Evolutionary conservation across 2,329 filamentous ascomycete species (phyloP).

Genomic region (Fusarium sp.): DNA sequence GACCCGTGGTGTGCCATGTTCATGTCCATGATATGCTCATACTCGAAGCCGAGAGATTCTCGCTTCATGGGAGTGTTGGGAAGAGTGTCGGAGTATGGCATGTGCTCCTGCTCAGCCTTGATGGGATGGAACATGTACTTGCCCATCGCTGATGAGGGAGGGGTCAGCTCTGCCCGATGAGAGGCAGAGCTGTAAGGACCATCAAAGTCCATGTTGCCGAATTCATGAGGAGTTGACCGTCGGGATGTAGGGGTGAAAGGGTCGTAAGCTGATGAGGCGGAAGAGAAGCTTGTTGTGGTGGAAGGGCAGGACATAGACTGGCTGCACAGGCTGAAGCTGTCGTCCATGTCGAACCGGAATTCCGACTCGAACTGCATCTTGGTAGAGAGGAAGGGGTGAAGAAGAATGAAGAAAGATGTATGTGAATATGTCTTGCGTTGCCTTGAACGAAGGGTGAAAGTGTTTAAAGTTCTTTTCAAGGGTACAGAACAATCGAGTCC

Average conservation of each 20-base stretch:
- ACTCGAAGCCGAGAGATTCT: slow-evolving; percentile 54
- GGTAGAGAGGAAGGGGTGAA: slow-evolving; percentile 28
- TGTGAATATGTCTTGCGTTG: slow-evolving; percentile 33
- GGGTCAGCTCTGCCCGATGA: slow-evolving; percentile 54
- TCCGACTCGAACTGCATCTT: slow-evolving; percentile 58
- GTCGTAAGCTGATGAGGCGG: slow-evolving; percentile 58
- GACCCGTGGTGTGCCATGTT: slow-evolving; percentile 52
- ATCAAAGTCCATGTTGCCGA: slow-evolving; percentile 56
- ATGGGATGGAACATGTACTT: slow-evolving; percentile 54
- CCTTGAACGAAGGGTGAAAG: slow-evolving; percentile 34
- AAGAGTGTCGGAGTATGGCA: slow-evolving; percentile 51
- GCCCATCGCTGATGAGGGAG: slow-evolving; percentile 52
- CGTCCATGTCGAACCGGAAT: slow-evolving; percentile 57
- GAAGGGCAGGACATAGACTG: slow-evolving; percentile 55
- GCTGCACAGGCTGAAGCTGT: slow-evolving; percentile 56
- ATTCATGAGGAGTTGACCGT: slow-evolving; percentile 59
- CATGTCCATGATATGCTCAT: slow-evolving; percentile 57
- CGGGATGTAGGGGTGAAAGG: slow-evolving; percentile 61
- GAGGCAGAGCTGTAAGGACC: slow-evolving; percentile 47
- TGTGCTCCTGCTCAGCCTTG: slow-evolving; percentile 54
- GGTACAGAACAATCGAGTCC: slow-evolving; percentile 32
- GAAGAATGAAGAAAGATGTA: slow-evolving; percentile 21
- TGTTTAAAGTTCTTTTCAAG: slow-evolving; percentile 37
- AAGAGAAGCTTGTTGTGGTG: slow-evolving; percentile 56
- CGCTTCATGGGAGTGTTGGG: slow-evolving; percentile 56